Percentiles rank a stretch among this genome's conserved stretches.
phyloP scores from a whole-genome alignment of 371 early-diverging fungal genomes.

The Mucor plumbeus region DNA sequence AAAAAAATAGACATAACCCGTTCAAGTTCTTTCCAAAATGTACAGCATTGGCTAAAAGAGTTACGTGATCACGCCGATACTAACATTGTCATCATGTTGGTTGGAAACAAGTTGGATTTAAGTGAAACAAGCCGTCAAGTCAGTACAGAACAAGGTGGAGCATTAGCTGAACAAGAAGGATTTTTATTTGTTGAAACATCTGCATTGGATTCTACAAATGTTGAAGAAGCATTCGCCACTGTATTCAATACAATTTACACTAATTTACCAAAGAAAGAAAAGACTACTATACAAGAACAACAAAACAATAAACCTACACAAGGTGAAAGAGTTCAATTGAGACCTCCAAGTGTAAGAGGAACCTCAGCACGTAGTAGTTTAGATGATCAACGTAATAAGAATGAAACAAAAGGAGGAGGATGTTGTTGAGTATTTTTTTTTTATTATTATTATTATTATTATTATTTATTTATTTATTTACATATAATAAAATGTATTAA shows the following conservation, averaged over 20 bases:
- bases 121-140: slow-evolving; percentile 71
- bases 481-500: slow-evolving; percentile 4
- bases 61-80: slow-evolving; percentile 96
- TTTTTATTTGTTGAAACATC: slow-evolving; percentile 89
- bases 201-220: slow-evolving; percentile 88
- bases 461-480: too few relatives aligned
- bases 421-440: background rate
- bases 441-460: too few relatives aligned
- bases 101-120: slow-evolving; percentile 99
- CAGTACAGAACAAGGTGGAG: slow-evolving; percentile 73
- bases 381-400: background rate
- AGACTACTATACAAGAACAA: background rate
- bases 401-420: background rate
- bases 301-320: background rate
- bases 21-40: slow-evolving; percentile 89
- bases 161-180: slow-evolving; percentile 79
- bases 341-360: slow-evolving; percentile 10
- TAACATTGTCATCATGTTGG: slow-evolving; percentile 89
- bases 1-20: slow-evolving; percentile 85
- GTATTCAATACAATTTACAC: slow-evolving; percentile 24
- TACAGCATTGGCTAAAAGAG: slow-evolving; percentile 95
- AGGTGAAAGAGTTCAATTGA: slow-evolving; percentile 1
- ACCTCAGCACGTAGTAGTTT: too few relatives aligned
- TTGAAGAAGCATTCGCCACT: slow-evolving; percentile 81
- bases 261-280: slow-evolving; percentile 14